Evolutionary conservation across 2,329 filamentous ascomycete species (phyloP).

Genomic region (Moelleriella libera): DNA sequence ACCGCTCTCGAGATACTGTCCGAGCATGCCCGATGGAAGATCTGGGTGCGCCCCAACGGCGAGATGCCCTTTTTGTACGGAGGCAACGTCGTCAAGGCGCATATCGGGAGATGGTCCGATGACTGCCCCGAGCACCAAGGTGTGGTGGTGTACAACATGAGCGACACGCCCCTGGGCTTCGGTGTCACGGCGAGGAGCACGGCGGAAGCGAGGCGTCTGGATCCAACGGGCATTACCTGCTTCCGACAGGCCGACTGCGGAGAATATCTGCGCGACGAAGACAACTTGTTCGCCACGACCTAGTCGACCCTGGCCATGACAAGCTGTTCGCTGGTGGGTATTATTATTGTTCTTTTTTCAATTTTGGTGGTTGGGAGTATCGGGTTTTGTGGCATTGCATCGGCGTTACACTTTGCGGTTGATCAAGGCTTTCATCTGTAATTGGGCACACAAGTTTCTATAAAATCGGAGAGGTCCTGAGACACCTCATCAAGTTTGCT

Average conservation of each 20-base stretch:
- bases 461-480: too few species aligned
- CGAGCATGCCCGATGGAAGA: conserved; percentile 86
- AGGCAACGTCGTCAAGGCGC: conserved; percentile 62
- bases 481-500: too few species aligned
- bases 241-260: conserved; percentile 91
- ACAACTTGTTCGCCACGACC: conserved; percentile 36
- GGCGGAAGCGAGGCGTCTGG: conserved; percentile 66
- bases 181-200: conserved; percentile 83
- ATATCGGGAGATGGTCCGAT: conserved; percentile 70
- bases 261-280: conserved; percentile 81
- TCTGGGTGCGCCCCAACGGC: conserved; percentile 92
- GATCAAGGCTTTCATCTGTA: too few species aligned
- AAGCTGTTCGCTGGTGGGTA: too few species aligned
- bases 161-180: conserved; percentile 87
- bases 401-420: background rate
- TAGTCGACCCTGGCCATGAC: background rate
- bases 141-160: conserved; percentile 80
- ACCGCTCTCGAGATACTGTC: conserved; percentile 79
- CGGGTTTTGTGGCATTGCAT: background rate
- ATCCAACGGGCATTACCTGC: conserved; percentile 78
- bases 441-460: too few species aligned
- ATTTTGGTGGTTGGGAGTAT: too few species aligned
- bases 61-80: conserved; percentile 97
- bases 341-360: too few species aligned
- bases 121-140: conserved; percentile 91